Base-by-base conservation (phyloP, 2,329 filamentous ascomycete species). In the Alternaria rosae region DNA sequence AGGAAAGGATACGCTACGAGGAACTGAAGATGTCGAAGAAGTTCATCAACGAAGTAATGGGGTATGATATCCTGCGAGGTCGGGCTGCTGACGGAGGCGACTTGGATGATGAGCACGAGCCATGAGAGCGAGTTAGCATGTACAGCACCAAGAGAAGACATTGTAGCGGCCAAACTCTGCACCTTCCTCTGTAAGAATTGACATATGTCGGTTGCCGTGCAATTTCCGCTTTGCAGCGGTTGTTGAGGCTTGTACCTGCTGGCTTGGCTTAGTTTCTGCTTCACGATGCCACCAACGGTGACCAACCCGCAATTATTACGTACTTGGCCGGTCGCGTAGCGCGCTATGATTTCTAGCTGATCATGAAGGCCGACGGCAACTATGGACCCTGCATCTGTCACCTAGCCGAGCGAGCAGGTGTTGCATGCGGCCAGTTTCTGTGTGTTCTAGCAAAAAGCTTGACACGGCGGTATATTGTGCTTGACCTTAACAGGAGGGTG, bases 21-120 rank as follows among this genome's bases (percentile, higher is more conserved):
- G 72, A 78, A 32, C 59, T 78, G 51, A 66, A 61, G 59, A 47
- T 56, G 6, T 73, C 72, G 53, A 71, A 65, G 51, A 74, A 75
- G 56, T 79, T 75, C 57, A 69, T 79, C 32, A 78, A 77, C 61
- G 75, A 77, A 52, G 61, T 78, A 6, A 76, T 78, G 70, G 77
- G 76, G 3, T 78, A 78, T 54, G 75, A 79, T 62, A 72, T 78
- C 26, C 59, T 78, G 64, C 70, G 67, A 47, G 75, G 76, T 28
- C 68, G 69, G 15, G 69, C 69, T 25, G 66, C 67, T 3, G 69
- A 74, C 48, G 74, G 65, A 21, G 69, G 73, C 51, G 69, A 71
- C 45, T 65, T 61, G 21, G 73, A 74, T 28, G 71, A 72, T 44
- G 74, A 69, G 25, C 55, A 68, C 11, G 70, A 68, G 26, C 20